Evolutionary conservation across 2,329 filamentous ascomycete species (phyloP).

Genomic region (Talaromyces sp.): DNA sequence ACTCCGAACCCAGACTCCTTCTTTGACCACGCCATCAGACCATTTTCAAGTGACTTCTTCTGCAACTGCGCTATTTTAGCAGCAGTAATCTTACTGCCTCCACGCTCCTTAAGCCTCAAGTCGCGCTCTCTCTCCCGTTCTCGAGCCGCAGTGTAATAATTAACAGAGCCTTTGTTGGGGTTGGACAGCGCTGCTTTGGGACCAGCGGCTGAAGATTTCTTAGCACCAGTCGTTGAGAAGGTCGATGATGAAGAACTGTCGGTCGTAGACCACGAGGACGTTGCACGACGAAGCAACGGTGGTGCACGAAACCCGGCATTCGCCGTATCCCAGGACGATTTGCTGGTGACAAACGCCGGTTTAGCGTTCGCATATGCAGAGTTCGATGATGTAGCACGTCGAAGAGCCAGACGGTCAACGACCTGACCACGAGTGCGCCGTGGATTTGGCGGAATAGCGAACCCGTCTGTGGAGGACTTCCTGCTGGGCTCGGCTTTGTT

Average conservation of each 20-base stretch:
- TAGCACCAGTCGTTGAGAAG: constrained; percentile 22
- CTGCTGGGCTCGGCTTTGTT: constrained; percentile 17
- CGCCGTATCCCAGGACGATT: constrained; percentile 1
- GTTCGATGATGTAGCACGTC: constrained; percentile 43
- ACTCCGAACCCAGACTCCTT: constrained; percentile 2
- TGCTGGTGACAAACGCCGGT: constrained; percentile 30
- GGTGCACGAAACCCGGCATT: constrained; percentile 33
- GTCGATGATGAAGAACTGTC: constrained; percentile 19
- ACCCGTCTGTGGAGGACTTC: constrained; percentile 21
- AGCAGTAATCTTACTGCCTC: constrained; percentile 22
- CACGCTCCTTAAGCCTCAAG: constrained; percentile 48
- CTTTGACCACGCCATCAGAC: constrained; percentile 6
- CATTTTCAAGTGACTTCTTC: constrained; percentile 5
- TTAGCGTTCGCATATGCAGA: constrained; percentile 30
- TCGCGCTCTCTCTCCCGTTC: constrained; percentile 55
- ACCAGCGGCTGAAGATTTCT: constrained; percentile 21
- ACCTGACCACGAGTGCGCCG: constrained; percentile 39
- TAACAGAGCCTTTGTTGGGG: constrained; percentile 56
- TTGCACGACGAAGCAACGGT: constrained; percentile 29
- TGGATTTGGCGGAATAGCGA: constrained; percentile 29
- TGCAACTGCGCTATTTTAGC: constrained; percentile 7
- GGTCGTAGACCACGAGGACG: constrained; percentile 23
- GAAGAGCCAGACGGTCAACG: constrained; percentile 41
- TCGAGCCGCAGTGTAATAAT: constrained; percentile 51
- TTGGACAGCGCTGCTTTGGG: constrained; percentile 40